Evolutionary conservation across 2,329 filamentous ascomycete species (phyloP).

Genomic region (Apiospora arundinis): DNA sequence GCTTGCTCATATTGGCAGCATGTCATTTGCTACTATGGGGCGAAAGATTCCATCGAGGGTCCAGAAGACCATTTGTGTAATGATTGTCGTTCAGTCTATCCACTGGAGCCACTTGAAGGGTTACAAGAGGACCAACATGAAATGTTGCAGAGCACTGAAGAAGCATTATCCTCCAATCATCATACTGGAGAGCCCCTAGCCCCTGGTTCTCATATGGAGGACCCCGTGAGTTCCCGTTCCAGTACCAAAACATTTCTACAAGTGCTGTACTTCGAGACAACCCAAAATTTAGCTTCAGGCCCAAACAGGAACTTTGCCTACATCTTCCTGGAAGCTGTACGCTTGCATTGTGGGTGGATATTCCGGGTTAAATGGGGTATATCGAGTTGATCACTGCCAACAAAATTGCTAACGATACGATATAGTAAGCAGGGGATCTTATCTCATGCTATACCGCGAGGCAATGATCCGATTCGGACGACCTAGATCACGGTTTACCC

Average conservation of each 20-base stretch:
- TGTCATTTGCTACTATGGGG: not conserved
- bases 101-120: not conserved
- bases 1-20: slow-evolving; percentile 1
- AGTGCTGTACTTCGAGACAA: not conserved
- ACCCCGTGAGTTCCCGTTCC: too few relatives aligned
- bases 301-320: not conserved
- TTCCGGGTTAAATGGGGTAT: not conserved
- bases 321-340: not conserved
- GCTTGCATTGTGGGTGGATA: not conserved
- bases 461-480: not conserved
- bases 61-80: not conserved
- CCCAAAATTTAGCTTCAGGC: not conserved
- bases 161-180: not conserved
- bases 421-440: not conserved
- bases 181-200: not conserved
- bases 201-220: not conserved
- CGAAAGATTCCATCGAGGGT: not conserved
- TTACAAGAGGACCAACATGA: not conserved
- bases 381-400: not conserved
- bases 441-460: not conserved
- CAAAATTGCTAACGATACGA: not conserved
- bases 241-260: too few relatives aligned
- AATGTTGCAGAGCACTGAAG: not conserved
- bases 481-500: not conserved
- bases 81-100: not conserved